Conservation (phyloP, 2,329 filamentous ascomycete genomes). For the Colletotrichum sp. region DNA sequence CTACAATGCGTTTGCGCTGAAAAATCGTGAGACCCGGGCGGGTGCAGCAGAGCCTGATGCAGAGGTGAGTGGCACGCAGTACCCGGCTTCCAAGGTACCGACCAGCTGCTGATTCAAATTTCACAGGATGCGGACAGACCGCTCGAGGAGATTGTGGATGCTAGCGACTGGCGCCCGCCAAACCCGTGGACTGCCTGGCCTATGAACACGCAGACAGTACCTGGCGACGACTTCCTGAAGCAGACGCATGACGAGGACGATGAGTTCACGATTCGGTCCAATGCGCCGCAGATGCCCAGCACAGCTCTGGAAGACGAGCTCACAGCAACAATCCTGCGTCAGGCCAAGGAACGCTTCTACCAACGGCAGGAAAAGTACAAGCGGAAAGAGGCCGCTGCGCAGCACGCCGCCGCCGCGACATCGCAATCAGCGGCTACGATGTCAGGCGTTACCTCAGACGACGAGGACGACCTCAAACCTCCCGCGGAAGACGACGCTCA, state of each 20-base stretch:
- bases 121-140: neutral
- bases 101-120: neutral
- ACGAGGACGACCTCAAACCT: neutral
- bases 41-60: neutral
- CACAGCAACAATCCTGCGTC: slow-evolving; percentile 66
- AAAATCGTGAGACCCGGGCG: slow-evolving; percentile 41
- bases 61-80: neutral
- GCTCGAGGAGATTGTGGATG: slow-evolving; percentile 27
- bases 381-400: neutral
- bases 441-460: neutral
- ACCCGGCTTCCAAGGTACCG: too few species aligned
- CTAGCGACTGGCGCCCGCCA: slow-evolving; percentile 52
- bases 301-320: slow-evolving; percentile 73
- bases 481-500: neutral
- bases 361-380: slow-evolving; percentile 30
- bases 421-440: neutral
- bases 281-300: slow-evolving; percentile 54
- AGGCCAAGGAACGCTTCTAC: slow-evolving; percentile 71
- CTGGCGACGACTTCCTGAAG: slow-evolving; percentile 57
- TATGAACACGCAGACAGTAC: slow-evolving; percentile 65
- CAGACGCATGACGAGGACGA: slow-evolving; percentile 52
- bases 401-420: neutral
- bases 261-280: slow-evolving; percentile 53
- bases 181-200: slow-evolving; percentile 88
- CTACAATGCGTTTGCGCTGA: slow-evolving; percentile 78